phyloP scores from a whole-genome alignment of 2,329 filamentous ascomycete genomes.

The Polychaeton citri region DNA sequence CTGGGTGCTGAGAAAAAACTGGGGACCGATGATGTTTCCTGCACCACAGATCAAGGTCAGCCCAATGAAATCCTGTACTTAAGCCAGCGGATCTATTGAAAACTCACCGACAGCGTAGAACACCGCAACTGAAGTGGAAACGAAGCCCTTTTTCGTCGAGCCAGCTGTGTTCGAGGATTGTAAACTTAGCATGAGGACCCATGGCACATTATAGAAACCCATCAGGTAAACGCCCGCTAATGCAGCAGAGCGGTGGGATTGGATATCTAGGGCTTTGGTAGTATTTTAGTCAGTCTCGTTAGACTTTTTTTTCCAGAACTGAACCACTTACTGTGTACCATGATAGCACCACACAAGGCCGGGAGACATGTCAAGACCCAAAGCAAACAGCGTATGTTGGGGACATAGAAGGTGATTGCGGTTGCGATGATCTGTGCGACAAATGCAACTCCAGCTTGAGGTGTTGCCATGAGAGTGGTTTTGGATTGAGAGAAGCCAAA shows the following conservation, averaged over 20 bases:
- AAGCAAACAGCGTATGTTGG: conserved; percentile 40
- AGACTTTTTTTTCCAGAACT: too few relatives aligned
- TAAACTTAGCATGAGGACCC: conserved; percentile 42
- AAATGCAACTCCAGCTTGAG: conserved; percentile 45
- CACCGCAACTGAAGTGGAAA: conserved; percentile 33
- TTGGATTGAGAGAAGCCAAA: conserved; percentile 36
- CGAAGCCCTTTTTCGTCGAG: conserved; percentile 43
- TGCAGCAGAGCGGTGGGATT: too few relatives aligned
- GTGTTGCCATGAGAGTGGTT: conserved; percentile 47
- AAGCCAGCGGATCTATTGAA: too few relatives aligned
- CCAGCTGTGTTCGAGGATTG: conserved; percentile 41
- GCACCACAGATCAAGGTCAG: too few relatives aligned
- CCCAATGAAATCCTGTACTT: too few relatives aligned
- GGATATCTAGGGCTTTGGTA: too few relatives aligned
- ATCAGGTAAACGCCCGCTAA: conserved; percentile 45
- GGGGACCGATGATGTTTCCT: conserved; percentile 36
- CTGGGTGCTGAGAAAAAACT: conserved; percentile 39
- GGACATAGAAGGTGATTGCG: conserved; percentile 38
- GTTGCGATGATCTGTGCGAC: conserved; percentile 38
- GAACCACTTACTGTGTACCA: too few relatives aligned
- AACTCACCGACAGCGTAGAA: conserved; percentile 40
- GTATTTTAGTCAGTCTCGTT: too few relatives aligned
- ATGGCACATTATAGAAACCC: conserved; percentile 40
- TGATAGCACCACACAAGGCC: too few relatives aligned
- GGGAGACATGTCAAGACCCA: too few relatives aligned